phyloP scores from a whole-genome alignment of 2,329 filamentous ascomycete species.

The Stachybotrys chlorohalonatus region DNA sequence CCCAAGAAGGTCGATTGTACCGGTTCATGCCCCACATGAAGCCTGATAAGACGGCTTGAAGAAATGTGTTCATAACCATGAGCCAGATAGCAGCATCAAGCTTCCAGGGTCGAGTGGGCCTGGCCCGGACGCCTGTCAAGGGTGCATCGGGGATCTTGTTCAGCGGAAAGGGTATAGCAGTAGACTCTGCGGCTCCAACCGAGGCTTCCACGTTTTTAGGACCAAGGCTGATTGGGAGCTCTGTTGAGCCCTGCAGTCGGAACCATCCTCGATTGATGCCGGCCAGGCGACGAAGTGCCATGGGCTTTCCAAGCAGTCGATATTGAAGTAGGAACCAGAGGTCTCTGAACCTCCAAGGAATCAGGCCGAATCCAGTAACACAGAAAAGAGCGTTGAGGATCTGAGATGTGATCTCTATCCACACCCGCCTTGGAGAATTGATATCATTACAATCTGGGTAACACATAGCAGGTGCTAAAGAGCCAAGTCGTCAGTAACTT shows the following conservation, averaged over 20 bases:
- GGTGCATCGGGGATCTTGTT: slow-evolving; percentile 56
- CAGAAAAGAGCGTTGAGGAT: slow-evolving; percentile 75
- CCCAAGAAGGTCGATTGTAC: slow-evolving; percentile 67
- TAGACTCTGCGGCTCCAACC: slow-evolving; percentile 25
- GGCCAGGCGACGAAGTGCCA: slow-evolving; percentile 58
- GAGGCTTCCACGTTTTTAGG: slow-evolving; percentile 39
- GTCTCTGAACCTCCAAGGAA: slow-evolving; percentile 78
- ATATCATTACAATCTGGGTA: slow-evolving; percentile 59
- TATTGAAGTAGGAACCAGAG: slow-evolving; percentile 64
- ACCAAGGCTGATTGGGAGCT: slow-evolving; percentile 43
- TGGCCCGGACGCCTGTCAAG: slow-evolving; percentile 62
- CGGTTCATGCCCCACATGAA: slow-evolving; percentile 81
- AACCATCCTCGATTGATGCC: slow-evolving; percentile 72
- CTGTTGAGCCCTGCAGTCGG: slow-evolving; percentile 56
- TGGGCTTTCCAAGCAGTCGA: slow-evolving; percentile 41
- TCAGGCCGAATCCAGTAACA: slow-evolving; percentile 74
- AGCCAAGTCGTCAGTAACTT: background rate
- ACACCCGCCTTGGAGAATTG: slow-evolving; percentile 66
- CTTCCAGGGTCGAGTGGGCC: slow-evolving; percentile 62
- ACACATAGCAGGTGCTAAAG: slow-evolving; percentile 59
- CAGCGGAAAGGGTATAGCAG: slow-evolving; percentile 51
- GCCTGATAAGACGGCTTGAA: slow-evolving; percentile 63
- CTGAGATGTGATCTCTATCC: slow-evolving; percentile 81
- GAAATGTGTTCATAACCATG: slow-evolving; percentile 69
- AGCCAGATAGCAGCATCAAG: slow-evolving; percentile 72